Evolutionary conservation across 495 filamentous ascomycete species (phyloP).

Genomic region (Hyaloscypha bicolor): DNA sequence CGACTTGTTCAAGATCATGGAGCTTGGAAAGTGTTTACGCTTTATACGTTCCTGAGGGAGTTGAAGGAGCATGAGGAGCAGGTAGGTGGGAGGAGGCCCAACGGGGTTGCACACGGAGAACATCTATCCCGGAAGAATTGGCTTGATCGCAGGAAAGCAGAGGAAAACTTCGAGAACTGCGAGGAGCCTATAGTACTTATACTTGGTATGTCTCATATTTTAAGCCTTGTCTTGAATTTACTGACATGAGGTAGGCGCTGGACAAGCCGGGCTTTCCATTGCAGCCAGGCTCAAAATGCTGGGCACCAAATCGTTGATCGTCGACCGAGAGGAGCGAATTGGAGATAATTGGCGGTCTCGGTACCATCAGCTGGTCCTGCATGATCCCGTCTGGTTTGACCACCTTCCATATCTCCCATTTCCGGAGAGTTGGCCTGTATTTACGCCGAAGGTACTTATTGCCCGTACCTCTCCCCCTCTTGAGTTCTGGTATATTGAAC

Average conservation of each 20-base stretch:
- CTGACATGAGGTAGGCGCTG: conserved; percentile 43
- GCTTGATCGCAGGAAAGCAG: conserved; percentile 55
- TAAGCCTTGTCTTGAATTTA: background rate
- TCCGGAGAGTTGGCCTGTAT: conserved; percentile 61
- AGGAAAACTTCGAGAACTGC: conserved; percentile 52
- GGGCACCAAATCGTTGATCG: conserved; percentile 54
- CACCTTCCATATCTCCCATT: conserved; percentile 69
- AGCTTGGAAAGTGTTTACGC: conserved; percentile 58
- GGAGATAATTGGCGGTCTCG: conserved; percentile 71
- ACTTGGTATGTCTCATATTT: conserved; percentile 44
- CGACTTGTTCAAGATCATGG: conserved; percentile 50
- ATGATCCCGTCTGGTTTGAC: conserved; percentile 68
- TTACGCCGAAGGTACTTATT: conserved; percentile 55
- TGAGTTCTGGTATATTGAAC: too few relatives aligned
- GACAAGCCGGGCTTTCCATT: conserved; percentile 54
- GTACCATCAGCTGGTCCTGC: conserved; percentile 55
- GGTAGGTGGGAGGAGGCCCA: conserved; percentile 45
- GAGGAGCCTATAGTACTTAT: conserved; percentile 63
- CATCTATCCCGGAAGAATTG: conserved; percentile 49
- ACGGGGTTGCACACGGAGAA: conserved; percentile 42
- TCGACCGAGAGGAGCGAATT: conserved; percentile 62
- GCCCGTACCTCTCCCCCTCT: background rate
- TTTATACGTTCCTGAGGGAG: conserved; percentile 56
- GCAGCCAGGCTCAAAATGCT: conserved; percentile 67
- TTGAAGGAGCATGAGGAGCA: conserved; percentile 53